These are phyloP conservation scores for Flaveria trinervia DNA, from an alignment of 129 eudicot genomes.

Conservation along the genomic window DNA sequence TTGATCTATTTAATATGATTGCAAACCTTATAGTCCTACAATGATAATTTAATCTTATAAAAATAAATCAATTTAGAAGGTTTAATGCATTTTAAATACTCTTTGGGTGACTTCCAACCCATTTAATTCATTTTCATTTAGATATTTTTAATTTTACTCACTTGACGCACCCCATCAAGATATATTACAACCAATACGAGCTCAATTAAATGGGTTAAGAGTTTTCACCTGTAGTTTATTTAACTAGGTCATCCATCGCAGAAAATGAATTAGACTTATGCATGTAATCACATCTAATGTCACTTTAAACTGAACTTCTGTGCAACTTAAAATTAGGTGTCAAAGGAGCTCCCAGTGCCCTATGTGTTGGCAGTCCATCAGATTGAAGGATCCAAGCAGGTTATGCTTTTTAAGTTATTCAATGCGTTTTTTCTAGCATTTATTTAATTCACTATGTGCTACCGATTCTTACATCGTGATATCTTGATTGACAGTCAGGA, in stretches of 20 bases:
- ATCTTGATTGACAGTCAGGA: slow-evolving; percentile 74
- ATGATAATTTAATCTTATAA: not conserved
- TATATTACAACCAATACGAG: not conserved
- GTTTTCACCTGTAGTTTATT: not conserved
- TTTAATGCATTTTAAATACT: not conserved
- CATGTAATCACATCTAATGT: slow-evolving; percentile 2
- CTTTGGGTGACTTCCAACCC: not conserved
- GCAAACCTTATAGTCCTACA: not conserved
- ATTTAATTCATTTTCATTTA: not conserved
- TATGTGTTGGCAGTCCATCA: slow-evolving; percentile 94
- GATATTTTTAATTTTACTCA: not conserved
- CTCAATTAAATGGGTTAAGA: not conserved
- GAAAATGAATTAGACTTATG: not conserved
- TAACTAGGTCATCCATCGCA: not conserved
- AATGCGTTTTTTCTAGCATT: not conserved
- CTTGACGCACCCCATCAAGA: not conserved
- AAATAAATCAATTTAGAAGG: not conserved
- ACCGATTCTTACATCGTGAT: slow-evolving; percentile 19
- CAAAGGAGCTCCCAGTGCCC: slow-evolving; percentile 99
- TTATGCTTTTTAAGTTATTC: slow-evolving; percentile 21
- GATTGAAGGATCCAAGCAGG: slow-evolving; percentile 94
- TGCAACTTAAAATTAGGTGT: slow-evolving; percentile 54
- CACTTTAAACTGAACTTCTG: slow-evolving; percentile 7
- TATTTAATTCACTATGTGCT: not conserved
- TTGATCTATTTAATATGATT: not conserved